Evolutionary conservation across 2,329 filamentous ascomycete genomes (phyloP), one percentile per base, ranked within the genome.

Genomic region (Colletotrichum aenigma): DNA sequence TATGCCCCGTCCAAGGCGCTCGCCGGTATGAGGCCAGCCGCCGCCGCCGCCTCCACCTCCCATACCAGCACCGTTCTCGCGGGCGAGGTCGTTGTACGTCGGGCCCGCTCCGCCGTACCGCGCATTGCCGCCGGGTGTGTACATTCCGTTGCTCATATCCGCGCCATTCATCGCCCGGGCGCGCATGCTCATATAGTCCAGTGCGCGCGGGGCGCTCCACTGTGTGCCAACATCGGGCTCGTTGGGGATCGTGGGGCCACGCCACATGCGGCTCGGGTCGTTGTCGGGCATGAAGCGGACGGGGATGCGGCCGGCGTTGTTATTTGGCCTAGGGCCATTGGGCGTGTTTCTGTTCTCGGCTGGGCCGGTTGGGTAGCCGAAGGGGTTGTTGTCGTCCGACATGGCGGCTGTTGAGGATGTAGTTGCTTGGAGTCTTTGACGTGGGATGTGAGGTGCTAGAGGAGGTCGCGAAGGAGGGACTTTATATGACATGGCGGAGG

Each of bases 391-490:
- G 38, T n/a, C 1, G 9, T 48, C 38, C 2, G 38, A n/a, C 38
- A 48, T 48, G 38, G 38, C 38, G 38, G 3, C 18, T n/a, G 9
- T 43, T 43, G 38, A n/a, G 18, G 38, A 43, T 43, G 38, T 10
- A 6, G 18, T 48, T 48, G 38, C 5, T 12, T 48, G 38, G 38
- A 12, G 18, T 48, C 18, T 48, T 6, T n/a, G 38, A n/a, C 18
- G 38, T n/a, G 38, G 0, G 18, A 12, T 3, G 0, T 12, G 38
- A 0, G 38, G 38, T 7, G 38, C 18, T n/a, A 9, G 5, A 6
- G 38, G 38, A n/a, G 38, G 38, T 6, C 9, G 38, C 18, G 9
- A 12, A 18, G 38, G 18, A 48, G 38, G 38, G 9, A 6, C 38
- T 48, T 48, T 48, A 48, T 48, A 48, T 48, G 38, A 7, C 38